Conservation (phyloP, 495 filamentous ascomycete species). For the Neurospora sp. region DNA sequence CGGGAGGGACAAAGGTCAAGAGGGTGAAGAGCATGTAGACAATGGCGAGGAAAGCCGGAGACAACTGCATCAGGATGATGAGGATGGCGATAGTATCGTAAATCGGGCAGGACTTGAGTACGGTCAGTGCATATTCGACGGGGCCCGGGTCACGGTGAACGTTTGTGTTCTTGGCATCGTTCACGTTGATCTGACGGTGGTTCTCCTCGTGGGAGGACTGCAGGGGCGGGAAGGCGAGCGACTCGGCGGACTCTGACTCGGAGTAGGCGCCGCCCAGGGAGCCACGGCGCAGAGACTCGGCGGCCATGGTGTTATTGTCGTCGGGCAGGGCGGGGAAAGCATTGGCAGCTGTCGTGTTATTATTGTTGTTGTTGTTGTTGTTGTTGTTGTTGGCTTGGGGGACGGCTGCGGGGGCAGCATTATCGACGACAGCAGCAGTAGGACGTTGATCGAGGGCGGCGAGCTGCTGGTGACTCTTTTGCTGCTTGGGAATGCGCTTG, state of each 20-base stretch:
- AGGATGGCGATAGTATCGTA: constrained; percentile 96
- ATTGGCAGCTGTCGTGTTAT: constrained; percentile 13
- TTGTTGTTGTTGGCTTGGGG: constrained; percentile 2
- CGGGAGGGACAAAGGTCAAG: constrained; percentile 84
- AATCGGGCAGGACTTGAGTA: constrained; percentile 81
- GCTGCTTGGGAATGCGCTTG: constrained; percentile 54
- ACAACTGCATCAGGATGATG: constrained; percentile 94
- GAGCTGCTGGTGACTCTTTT: constrained; percentile 39
- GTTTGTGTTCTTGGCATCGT: constrained; percentile 55
- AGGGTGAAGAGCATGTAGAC: constrained; percentile 91
- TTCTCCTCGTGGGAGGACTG: constrained; percentile 31
- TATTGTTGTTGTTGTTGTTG: neutral
- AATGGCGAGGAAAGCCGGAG: constrained; percentile 77
- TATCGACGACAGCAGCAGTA: constrained; percentile 17
- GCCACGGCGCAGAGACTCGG: constrained; percentile 29
- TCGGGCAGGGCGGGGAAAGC: constrained; percentile 24
- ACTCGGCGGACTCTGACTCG: constrained; percentile 42
- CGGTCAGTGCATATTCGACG: constrained; percentile 67
- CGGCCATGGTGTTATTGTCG: constrained; percentile 32
- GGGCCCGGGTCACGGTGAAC: constrained; percentile 53
- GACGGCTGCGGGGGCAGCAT: constrained; percentile 28
- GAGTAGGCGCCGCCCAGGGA: constrained; percentile 35
- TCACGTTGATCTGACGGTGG: constrained; percentile 54
- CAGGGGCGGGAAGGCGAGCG: constrained; percentile 23
- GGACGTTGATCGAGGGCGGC: constrained; percentile 13